These are phyloP conservation scores for Limnanthes douglasii DNA, from an alignment of 345 rosid species.

Conservation along the genomic window DNA sequence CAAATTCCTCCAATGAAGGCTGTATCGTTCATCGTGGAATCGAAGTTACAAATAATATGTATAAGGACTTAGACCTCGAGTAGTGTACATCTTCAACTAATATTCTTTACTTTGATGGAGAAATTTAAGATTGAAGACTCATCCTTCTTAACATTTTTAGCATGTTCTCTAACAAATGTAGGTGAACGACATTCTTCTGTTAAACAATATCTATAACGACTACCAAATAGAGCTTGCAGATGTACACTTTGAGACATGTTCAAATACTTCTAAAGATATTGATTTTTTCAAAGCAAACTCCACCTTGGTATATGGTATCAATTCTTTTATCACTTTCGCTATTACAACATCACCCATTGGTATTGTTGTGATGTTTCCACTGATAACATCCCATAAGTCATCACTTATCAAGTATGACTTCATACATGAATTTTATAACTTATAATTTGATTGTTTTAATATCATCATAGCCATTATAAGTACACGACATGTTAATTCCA, in stretches of 20 bases:
- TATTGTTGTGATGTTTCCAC: background rate
- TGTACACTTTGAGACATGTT: background rate
- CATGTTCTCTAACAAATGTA: background rate
- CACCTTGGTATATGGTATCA: too few species aligned
- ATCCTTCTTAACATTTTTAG: background rate
- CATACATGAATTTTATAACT: too few species aligned
- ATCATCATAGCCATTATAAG: background rate
- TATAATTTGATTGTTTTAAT: too few species aligned
- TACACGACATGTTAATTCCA: background rate
- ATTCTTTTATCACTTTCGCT: too few species aligned
- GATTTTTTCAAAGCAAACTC: background rate
- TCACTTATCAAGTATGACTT: too few species aligned
- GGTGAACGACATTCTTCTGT: constrained; percentile 1
- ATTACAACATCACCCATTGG: background rate
- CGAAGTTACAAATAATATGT: too few species aligned
- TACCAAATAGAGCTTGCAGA: constrained; percentile 1
- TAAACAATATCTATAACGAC: background rate
- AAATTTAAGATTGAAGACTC: background rate
- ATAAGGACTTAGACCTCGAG: too few species aligned
- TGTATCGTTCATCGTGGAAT: too few species aligned
- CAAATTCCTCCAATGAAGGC: too few species aligned
- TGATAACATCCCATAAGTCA: too few species aligned
- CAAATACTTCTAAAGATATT: background rate
- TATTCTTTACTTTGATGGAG: too few species aligned
- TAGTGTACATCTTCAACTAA: too few species aligned